Percentiles rank a stretch among this genome's conserved stretches.
These are phyloP conservation scores for Auriculariales sp. DNA, from an alignment of 768 basidiomycete genomes.

Conservation along the genomic window DNA sequence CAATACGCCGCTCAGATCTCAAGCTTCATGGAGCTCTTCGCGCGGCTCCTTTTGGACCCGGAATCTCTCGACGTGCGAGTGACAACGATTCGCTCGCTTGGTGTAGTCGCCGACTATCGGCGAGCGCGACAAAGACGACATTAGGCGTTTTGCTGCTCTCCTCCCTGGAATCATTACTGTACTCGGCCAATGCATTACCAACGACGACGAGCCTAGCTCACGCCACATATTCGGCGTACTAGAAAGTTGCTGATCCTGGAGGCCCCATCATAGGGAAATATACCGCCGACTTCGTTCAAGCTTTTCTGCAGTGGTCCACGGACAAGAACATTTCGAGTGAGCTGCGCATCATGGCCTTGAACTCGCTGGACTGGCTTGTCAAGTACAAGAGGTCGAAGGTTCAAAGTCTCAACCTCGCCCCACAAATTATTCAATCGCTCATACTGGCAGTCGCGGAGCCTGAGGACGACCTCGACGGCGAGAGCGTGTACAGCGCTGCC, in stretches of 20 bases:
- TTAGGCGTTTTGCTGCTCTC: conserved; percentile 35
- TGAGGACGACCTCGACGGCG: conserved; percentile 90
- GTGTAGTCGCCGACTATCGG: conserved; percentile 92
- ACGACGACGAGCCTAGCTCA: conserved; percentile 65
- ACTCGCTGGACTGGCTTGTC: conserved; percentile 91
- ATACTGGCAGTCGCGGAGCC: conserved; percentile 91
- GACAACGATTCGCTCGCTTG: conserved; percentile 61
- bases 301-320: conserved; percentile 72
- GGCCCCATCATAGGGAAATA: conserved; percentile 86
- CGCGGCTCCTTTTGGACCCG: conserved; percentile 55
- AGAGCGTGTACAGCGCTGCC: conserved; percentile 41
- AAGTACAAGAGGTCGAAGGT: conserved; percentile 98
- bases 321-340: conserved; percentile 64
- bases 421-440: conserved; percentile 74
- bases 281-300: conserved; percentile 73
- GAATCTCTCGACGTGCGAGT: conserved; percentile 84
- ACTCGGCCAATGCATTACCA: conserved; percentile 68
- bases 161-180: conserved; percentile 83
- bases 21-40: conserved; percentile 69
- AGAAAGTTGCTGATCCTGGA: conserved; percentile 91
- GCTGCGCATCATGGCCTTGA: conserved; percentile 79
- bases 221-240: conserved; percentile 89
- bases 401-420: conserved; percentile 71
- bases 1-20: conserved; percentile 43
- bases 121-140: conserved; percentile 68